Percentiles rank a stretch among this genome's conserved stretches.
phyloP scores from a whole-genome alignment of 2,329 filamentous ascomycete species.

The Microsporum audouinii region DNA sequence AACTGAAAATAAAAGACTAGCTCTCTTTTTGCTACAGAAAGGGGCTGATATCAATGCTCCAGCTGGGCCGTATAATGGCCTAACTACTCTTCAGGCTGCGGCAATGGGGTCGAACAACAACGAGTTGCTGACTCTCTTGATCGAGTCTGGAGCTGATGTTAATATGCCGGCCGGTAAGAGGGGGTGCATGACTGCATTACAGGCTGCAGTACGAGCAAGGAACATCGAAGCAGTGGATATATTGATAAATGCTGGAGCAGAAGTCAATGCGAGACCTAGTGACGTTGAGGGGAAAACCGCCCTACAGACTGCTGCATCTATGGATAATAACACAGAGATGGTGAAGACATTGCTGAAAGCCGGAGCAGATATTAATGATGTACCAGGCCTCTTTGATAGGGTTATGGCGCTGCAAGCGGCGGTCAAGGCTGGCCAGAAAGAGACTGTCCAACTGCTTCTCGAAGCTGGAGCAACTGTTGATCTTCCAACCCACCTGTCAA shows the following conservation, averaged over 20 bases:
- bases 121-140: background rate
- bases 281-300: slow-evolving; percentile 15
- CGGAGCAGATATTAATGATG: background rate
- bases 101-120: slow-evolving; percentile 3
- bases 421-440: too few species aligned
- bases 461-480: too few species aligned
- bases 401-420: too few species aligned
- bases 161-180: background rate
- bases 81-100: slow-evolving; percentile 19
- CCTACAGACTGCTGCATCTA: slow-evolving; percentile 15
- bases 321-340: background rate
- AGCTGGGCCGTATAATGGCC: slow-evolving; percentile 1
- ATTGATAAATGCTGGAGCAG: background rate
- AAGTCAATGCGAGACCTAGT: slow-evolving; percentile 11
- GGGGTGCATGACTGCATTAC: slow-evolving; percentile 16
- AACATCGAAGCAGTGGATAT: background rate
- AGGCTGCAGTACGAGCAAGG: slow-evolving; percentile 8
- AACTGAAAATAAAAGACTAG: background rate
- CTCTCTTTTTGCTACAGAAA: background rate
- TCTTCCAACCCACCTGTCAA: too few species aligned
- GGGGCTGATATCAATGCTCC: slow-evolving; percentile 27
- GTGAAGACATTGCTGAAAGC: background rate
- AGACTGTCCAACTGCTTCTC: too few species aligned
- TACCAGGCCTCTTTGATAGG: too few species aligned
- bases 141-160: background rate